Percentiles rank a stretch among this genome's conserved stretches.
phyloP scores from a whole-genome alignment of 345 rosid species.

The Theobroma cacao region DNA sequence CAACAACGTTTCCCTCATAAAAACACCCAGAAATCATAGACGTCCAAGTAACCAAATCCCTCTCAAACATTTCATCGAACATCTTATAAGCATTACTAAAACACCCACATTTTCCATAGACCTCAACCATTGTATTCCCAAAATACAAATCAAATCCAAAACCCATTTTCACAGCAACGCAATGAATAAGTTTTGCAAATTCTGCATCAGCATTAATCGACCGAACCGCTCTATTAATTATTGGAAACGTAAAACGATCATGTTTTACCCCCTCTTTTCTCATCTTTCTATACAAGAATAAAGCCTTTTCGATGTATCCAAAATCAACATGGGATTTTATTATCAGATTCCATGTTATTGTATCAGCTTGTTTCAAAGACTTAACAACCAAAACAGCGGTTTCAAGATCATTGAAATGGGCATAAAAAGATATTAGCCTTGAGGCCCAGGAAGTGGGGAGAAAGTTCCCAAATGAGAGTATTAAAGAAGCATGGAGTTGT shows the following conservation, averaged over 20 bases:
- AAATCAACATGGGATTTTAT: slow-evolving; percentile 24
- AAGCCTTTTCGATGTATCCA: slow-evolving; percentile 13
- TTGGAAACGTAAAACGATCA: slow-evolving; percentile 39
- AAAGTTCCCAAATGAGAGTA: slow-evolving; percentile 1
- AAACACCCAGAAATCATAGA: slow-evolving; percentile 32
- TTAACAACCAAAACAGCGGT: slow-evolving; percentile 18
- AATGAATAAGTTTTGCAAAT: slow-evolving; percentile 27
- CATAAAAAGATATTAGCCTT: slow-evolving; percentile 17
- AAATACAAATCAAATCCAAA: slow-evolving; percentile 34
- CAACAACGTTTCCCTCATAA: slow-evolving; percentile 16
- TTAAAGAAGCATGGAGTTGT: slow-evolving; percentile 17
- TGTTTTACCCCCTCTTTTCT: slow-evolving; percentile 17
- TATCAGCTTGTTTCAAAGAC: slow-evolving; percentile 5
- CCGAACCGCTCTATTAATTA: slow-evolving; percentile 25
- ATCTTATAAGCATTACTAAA: slow-evolving; percentile 14
- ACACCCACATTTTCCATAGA: slow-evolving; percentile 20
- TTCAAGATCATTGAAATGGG: slow-evolving; percentile 15
- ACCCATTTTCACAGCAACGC: slow-evolving; percentile 31
- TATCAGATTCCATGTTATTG: slow-evolving; percentile 27
- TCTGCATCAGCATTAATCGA: background rate
- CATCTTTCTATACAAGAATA: slow-evolving; percentile 27
- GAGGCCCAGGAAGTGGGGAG: slow-evolving; percentile 1
- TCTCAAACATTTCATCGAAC: slow-evolving; percentile 33
- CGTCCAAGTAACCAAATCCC: slow-evolving; percentile 43
- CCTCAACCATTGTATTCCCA: slow-evolving; percentile 34